These are phyloP conservation scores for Spirogloea muscicola DNA, from an alignment of 139 green algal genomes.

Conservation along the genomic window DNA sequence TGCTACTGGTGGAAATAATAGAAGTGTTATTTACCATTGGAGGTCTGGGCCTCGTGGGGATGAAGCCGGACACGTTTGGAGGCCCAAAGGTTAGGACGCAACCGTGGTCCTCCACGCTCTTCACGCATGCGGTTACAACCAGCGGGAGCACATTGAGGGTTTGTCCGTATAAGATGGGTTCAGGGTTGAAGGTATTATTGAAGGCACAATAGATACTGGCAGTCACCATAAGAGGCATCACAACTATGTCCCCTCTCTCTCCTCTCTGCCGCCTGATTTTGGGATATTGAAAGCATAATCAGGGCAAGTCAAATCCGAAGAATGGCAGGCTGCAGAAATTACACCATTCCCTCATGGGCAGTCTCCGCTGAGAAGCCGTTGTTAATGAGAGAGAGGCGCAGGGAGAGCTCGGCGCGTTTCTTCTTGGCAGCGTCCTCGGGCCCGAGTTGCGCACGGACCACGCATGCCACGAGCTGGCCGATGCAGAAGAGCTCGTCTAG, in stretches of 20 bases:
- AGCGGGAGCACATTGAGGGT: no score
- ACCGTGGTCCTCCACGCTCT: slow-evolving; percentile 84
- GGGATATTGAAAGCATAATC: no score
- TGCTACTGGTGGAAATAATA: not conserved
- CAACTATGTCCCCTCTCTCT: no score
- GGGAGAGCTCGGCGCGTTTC: slow-evolving; percentile 58
- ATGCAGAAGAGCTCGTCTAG: slow-evolving; percentile 59
- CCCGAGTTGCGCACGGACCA: slow-evolving; percentile 44
- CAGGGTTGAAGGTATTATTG: no score
- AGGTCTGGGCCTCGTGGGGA: slow-evolving; percentile 26
- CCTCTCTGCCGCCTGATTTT: no score
- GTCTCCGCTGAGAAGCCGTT: slow-evolving; percentile 23
- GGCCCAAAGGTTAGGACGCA: slow-evolving; percentile 73
- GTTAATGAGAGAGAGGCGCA: slow-evolving; percentile 52
- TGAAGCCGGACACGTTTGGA: slow-evolving; percentile 30
- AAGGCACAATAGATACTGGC: no score
- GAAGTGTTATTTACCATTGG: not conserved
- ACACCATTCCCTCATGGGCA: slow-evolving; percentile 33
- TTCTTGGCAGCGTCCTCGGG: not conserved
- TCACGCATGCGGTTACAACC: slow-evolving; percentile 72
- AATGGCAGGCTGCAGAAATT: no score
- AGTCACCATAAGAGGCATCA: no score
- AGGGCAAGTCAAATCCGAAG: no score
- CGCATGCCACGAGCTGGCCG: slow-evolving; percentile 74
- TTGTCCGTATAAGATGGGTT: no score